Evolutionary conservation across 2,329 filamentous ascomycete species (phyloP).

Genomic region (Aureobasidium mangrovei): DNA sequence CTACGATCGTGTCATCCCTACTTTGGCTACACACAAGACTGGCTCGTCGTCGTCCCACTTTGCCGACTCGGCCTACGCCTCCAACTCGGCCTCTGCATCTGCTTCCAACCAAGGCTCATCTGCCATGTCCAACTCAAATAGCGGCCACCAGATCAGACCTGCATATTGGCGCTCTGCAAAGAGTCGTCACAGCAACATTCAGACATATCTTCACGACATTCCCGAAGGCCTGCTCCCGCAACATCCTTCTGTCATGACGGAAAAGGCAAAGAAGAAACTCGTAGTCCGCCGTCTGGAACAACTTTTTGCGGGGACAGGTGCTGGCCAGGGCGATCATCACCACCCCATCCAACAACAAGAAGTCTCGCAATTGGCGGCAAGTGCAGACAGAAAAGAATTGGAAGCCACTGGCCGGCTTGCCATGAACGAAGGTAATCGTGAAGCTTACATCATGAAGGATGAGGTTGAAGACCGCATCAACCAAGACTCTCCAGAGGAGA

Average conservation of each 20-base stretch:
- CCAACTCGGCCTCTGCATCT: constrained; percentile 43
- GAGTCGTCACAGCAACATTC: constrained; percentile 49
- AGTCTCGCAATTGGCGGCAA: constrained; percentile 47
- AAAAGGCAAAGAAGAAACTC: constrained; percentile 66
- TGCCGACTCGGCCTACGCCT: constrained; percentile 53
- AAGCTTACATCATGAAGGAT: constrained; percentile 37
- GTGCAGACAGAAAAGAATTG: constrained; percentile 34
- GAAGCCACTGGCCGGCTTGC: constrained; percentile 32
- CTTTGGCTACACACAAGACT: constrained; percentile 47
- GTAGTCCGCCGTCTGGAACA: constrained; percentile 71
- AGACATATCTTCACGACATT: constrained; percentile 64
- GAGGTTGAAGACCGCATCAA: constrained; percentile 21
- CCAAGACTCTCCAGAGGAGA: background rate
- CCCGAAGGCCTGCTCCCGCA: constrained; percentile 59
- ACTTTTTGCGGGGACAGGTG: constrained; percentile 65
- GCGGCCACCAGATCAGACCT: constrained; percentile 15
- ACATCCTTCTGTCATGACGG: constrained; percentile 50
- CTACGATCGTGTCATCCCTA: constrained; percentile 33
- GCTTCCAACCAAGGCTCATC: constrained; percentile 36
- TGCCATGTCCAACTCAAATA: constrained; percentile 26
- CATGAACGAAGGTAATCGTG: constrained; percentile 35
- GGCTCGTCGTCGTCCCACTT: constrained; percentile 50
- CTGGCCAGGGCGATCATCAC: constrained; percentile 34
- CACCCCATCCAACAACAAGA: constrained; percentile 49
- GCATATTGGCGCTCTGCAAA: constrained; percentile 21